These are phyloP conservation scores for Fragilariopsis cylindrus DNA, from an alignment of 108 stramenopile species.

Conservation along the genomic window DNA sequence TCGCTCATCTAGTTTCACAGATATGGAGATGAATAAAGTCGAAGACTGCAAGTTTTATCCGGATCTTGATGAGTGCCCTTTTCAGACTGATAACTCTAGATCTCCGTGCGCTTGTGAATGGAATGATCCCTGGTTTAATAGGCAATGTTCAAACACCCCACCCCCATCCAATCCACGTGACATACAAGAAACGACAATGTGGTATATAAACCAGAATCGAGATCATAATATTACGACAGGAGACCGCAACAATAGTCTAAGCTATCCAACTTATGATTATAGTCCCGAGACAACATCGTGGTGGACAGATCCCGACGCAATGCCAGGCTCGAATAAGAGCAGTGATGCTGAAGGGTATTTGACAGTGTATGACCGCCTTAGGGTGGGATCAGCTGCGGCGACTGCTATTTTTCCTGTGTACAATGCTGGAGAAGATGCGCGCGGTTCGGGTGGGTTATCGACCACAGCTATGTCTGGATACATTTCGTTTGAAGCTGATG, in stretches of 20 bases:
- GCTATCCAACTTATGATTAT: slow-evolving; percentile 28
- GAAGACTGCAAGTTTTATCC: slow-evolving; percentile 57
- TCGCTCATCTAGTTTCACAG: slow-evolving; percentile 40
- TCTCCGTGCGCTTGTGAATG: slow-evolving; percentile 52
- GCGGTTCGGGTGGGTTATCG: not conserved
- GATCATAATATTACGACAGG: slow-evolving; percentile 42
- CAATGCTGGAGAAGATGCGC: slow-evolving; percentile 31
- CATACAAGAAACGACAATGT: slow-evolving; percentile 27
- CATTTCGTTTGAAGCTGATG: slow-evolving; percentile 58
- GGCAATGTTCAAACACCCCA: slow-evolving; percentile 22
- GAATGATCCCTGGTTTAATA: slow-evolving; percentile 36
- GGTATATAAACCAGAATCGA: slow-evolving; percentile 30
- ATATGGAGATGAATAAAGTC: slow-evolving; percentile 24
- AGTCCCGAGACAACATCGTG: slow-evolving; percentile 50
- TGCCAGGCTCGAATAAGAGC: slow-evolving; percentile 41
- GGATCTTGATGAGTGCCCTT: slow-evolving; percentile 27
- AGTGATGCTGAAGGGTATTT: slow-evolving; percentile 36
- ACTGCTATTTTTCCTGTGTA: slow-evolving; percentile 49
- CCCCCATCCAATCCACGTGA: slow-evolving; percentile 19
- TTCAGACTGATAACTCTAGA: slow-evolving; percentile 17
- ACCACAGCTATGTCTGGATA: slow-evolving; percentile 20
- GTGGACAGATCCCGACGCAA: slow-evolving; percentile 31
- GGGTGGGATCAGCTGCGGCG: slow-evolving; percentile 42
- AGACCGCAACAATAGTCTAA: slow-evolving; percentile 14
- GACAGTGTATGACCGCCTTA: slow-evolving; percentile 52